Evolutionary conservation across 106 monocot genomes (phyloP).

Genomic region (Phalaenopsis equestris): DNA sequence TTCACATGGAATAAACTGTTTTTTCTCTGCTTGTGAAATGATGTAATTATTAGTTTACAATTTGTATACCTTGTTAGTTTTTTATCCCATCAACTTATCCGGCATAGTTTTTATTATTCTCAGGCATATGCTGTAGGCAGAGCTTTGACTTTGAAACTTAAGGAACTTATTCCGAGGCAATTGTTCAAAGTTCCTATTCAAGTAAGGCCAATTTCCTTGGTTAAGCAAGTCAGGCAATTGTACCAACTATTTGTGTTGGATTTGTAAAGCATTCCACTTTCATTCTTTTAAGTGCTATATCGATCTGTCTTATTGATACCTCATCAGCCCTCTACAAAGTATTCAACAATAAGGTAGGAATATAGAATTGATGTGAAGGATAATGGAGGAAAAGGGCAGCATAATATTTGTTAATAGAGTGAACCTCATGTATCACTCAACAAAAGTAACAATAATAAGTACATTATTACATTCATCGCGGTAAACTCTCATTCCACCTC

Average conservation of each 20-base stretch:
- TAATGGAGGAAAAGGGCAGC: no score
- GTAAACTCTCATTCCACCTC: no score
- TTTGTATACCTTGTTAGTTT: neutral
- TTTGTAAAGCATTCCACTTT: neutral
- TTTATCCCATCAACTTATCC: neutral
- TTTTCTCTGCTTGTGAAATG: neutral
- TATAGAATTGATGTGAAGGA: no score
- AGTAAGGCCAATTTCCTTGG: conserved; percentile 29
- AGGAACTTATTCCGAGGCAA: conserved; percentile 95
- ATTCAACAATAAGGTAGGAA: no score
- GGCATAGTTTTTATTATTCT: neutral
- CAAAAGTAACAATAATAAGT: no score
- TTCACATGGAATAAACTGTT: neutral
- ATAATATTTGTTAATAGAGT: no score
- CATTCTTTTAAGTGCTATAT: no score
- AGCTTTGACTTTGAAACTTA: conserved; percentile 84
- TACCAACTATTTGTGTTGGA: neutral
- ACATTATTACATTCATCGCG: no score
- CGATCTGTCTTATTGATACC: no score
- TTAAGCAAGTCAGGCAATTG: neutral
- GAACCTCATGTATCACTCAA: no score
- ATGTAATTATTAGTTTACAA: neutral
- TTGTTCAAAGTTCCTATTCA: conserved; percentile 99
- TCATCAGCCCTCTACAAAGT: no score
- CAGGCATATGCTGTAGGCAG: conserved; percentile 94